Evolutionary conservation across 2,329 filamentous ascomycete genomes (phyloP).

Genomic region (Colletotrichum cordylinicola): DNA sequence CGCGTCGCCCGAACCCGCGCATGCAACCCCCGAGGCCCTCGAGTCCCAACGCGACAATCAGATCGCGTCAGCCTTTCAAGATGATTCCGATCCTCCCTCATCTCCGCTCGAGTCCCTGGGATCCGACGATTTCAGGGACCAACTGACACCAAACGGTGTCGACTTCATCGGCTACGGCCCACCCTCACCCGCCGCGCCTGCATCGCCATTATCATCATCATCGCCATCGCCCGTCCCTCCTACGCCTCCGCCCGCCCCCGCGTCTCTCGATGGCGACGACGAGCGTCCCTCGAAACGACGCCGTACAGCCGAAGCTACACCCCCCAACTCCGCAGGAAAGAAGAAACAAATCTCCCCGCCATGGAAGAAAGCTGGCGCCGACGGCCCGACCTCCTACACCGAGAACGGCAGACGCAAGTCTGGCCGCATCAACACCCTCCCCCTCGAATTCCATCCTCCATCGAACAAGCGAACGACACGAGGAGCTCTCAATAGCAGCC

Average conservation of each 20-base stretch:
- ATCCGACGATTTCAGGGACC: constrained; percentile 22
- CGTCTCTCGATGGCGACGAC: constrained; percentile 30
- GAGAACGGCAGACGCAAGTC: constrained; percentile 75
- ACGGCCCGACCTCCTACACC: constrained; percentile 87
- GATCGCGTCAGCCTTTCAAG: constrained; percentile 11
- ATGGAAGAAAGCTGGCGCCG: constrained; percentile 86
- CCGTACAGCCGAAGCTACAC: constrained; percentile 58
- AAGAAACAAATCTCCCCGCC: constrained; percentile 77
- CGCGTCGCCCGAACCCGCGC: constrained; percentile 58
- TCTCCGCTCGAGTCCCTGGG: constrained; percentile 18
- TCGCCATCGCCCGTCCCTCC: neutral
- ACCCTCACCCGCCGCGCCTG: neutral
- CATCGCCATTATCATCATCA: constrained; percentile 1
- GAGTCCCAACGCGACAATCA: constrained; percentile 27
- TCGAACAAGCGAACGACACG: constrained; percentile 59
- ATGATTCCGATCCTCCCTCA: constrained; percentile 16
- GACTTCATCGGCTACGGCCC: constrained; percentile 14
- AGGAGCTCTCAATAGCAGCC: constrained; percentile 40
- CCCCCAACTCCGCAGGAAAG: constrained; percentile 41
- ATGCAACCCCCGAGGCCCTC: constrained; percentile 36
- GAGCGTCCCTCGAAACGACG: constrained; percentile 70
- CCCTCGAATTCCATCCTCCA: constrained; percentile 56
- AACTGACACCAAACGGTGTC: constrained; percentile 21
- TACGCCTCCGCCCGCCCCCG: neutral
- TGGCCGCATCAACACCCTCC: constrained; percentile 65